phyloP scores from a whole-genome alignment of 176 grass and related monocot species.

The Hyparrhenia diplandra region DNA sequence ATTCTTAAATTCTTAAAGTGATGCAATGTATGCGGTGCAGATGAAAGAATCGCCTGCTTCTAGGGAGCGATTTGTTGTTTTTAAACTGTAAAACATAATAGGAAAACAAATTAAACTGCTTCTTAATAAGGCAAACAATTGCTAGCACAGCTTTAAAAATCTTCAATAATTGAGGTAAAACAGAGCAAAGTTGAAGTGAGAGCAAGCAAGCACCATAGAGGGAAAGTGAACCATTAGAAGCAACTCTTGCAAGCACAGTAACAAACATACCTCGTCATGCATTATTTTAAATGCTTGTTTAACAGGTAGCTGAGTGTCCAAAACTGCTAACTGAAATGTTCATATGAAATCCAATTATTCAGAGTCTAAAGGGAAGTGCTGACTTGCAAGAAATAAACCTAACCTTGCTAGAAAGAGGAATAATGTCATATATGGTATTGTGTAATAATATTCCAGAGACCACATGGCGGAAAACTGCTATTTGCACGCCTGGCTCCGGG shows the following conservation, averaged over 20 bases:
- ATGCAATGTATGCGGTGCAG: neutral
- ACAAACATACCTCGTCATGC: constrained; percentile 54
- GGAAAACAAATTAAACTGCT: neutral
- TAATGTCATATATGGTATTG: constrained; percentile 62
- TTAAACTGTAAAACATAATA: constrained; percentile 2
- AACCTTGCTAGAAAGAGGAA: constrained; percentile 66
- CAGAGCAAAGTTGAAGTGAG: neutral
- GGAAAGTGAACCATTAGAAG: neutral
- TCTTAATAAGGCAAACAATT: neutral
- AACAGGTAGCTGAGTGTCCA: constrained; percentile 55
- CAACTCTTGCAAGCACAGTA: constrained; percentile 2
- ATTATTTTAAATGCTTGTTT: constrained; percentile 75
- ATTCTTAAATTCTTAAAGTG: constrained; percentile 2
- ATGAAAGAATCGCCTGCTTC: constrained; percentile 12
- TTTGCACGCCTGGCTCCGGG: constrained; percentile 31
- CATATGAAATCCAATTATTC: constrained; percentile 16
- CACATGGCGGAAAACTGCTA: constrained; percentile 44
- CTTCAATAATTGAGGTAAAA: neutral
- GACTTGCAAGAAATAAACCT: constrained; percentile 28
- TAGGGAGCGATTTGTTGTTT: neutral
- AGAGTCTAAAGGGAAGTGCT: neutral
- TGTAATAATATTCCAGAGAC: constrained; percentile 48
- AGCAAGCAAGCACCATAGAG: constrained; percentile 14
- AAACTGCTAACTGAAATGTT: constrained; percentile 53
- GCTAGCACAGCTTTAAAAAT: neutral